A percentile compares a stretch with the other conserved stretches of the same genome.
Conservation (phyloP, 2,329 filamentous ascomycete genomes). For the Hymenotorrendiella dingleyae region DNA sequence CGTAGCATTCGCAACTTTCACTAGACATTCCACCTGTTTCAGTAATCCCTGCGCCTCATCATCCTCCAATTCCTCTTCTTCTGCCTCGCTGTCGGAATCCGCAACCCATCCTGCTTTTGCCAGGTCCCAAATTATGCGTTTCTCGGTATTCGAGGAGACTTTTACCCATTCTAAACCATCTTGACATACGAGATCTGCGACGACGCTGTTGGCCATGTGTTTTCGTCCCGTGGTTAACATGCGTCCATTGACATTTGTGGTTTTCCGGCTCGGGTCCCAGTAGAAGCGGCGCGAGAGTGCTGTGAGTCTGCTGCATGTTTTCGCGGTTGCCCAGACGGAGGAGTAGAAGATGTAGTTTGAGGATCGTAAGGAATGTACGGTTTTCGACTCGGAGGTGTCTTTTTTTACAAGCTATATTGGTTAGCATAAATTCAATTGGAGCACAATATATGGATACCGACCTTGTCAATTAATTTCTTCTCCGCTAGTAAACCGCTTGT, state of each 20-base stretch:
- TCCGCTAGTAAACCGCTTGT: slow-evolving; percentile 42
- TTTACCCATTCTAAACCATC: slow-evolving; percentile 63
- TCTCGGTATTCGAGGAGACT: slow-evolving; percentile 59
- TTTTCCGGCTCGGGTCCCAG: slow-evolving; percentile 31
- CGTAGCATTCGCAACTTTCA: slow-evolving; percentile 48
- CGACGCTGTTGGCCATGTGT: slow-evolving; percentile 34
- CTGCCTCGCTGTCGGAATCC: slow-evolving; percentile 37
- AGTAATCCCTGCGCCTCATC: slow-evolving; percentile 48
- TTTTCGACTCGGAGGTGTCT: slow-evolving; percentile 27
- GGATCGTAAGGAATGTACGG: slow-evolving; percentile 52
- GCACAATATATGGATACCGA: slow-evolving; percentile 18
- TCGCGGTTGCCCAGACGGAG: slow-evolving; percentile 57
- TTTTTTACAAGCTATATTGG: slow-evolving; percentile 19
- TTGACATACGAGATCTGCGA: slow-evolving; percentile 59
- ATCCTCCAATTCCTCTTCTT: slow-evolving; percentile 37
- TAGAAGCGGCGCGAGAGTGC: slow-evolving; percentile 53
- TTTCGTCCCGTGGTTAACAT: slow-evolving; percentile 10
- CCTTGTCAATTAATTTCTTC: slow-evolving; percentile 40
- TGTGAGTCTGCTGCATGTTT: slow-evolving; percentile 48
- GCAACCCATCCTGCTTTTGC: slow-evolving; percentile 61
- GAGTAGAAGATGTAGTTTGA: slow-evolving; percentile 63
- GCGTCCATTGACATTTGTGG: slow-evolving; percentile 13
- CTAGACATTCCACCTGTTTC: slow-evolving; percentile 52
- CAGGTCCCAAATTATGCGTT: slow-evolving; percentile 59
- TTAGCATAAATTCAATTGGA: slow-evolving; percentile 9